Conservation (phyloP, 345 rosid genomes). For the Citrus trifoliata region DNA sequence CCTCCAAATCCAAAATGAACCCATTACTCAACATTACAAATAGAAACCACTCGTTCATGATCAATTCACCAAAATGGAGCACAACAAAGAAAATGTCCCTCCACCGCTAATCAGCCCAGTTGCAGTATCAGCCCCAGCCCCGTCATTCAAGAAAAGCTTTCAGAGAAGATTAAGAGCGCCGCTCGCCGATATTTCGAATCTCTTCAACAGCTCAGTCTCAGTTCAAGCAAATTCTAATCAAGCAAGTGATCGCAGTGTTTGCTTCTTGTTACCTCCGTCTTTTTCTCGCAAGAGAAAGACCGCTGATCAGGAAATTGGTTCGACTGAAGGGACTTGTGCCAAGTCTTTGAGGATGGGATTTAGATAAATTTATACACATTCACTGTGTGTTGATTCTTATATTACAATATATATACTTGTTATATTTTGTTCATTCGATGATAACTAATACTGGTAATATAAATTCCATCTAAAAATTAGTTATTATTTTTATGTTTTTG, state of each 20-base stretch:
- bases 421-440: too few species aligned
- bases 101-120: constrained; percentile 11
- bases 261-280: background rate
- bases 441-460: too few species aligned
- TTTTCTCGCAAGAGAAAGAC: constrained; percentile 23
- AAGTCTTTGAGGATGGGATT: constrained; percentile 18
- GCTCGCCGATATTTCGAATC: constrained; percentile 21
- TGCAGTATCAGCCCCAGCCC: background rate
- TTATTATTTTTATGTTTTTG: too few species aligned
- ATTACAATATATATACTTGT: background rate
- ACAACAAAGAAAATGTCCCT: constrained; percentile 17
- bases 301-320: background rate
- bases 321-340: background rate
- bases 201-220: background rate
- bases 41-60: background rate
- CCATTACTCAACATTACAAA: background rate
- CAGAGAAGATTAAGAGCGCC: constrained; percentile 21
- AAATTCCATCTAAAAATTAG: too few species aligned
- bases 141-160: constrained; percentile 9
- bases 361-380: constrained; percentile 11
- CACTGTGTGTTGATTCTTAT: background rate
- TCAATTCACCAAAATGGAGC: background rate
- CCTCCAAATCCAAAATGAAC: constrained; percentile 13
- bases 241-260: background rate
- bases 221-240: constrained; percentile 5